phyloP scores from a whole-genome alignment of 176 grass and related monocot species.

The Cocos nucifera region DNA sequence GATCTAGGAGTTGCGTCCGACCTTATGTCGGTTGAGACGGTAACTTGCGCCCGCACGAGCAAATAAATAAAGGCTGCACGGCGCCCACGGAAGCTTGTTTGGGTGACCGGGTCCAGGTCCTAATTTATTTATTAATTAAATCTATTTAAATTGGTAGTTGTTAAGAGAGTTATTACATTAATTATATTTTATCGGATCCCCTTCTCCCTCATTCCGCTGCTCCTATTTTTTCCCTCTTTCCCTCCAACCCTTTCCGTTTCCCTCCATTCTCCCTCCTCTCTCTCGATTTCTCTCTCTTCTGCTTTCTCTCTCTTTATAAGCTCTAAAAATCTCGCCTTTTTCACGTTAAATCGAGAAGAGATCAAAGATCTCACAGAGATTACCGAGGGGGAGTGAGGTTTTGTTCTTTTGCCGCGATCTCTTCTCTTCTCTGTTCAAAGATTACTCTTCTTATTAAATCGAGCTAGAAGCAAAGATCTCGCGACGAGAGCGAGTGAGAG shows the following conservation, averaged over 20 bases:
- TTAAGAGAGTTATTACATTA: background rate
- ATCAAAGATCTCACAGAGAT: no score
- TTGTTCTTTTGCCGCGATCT: no score
- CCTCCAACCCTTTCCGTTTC: constrained; percentile 31
- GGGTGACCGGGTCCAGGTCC: constrained; percentile 15
- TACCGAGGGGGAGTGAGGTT: no score
- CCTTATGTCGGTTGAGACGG: background rate
- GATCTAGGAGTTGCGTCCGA: no score
- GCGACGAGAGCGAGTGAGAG: no score
- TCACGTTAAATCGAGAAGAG: background rate
- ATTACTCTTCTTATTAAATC: no score
- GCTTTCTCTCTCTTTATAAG: background rate
- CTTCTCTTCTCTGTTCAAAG: no score
- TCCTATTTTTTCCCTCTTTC: constrained; percentile 14
- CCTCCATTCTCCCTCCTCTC: constrained; percentile 21
- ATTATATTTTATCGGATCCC: background rate
- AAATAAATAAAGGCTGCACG: constrained; percentile 2
- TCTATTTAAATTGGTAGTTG: background rate
- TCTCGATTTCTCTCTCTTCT: constrained; percentile 1
- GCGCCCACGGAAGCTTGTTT: constrained; percentile 2
- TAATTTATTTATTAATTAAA: background rate
- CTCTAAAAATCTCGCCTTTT: background rate
- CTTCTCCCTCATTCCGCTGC: constrained; percentile 8
- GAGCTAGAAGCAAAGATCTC: no score
- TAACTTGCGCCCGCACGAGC: constrained; percentile 6